phyloP scores from a whole-genome alignment of 345 rosid species.

The Corchorus capsularis region DNA sequence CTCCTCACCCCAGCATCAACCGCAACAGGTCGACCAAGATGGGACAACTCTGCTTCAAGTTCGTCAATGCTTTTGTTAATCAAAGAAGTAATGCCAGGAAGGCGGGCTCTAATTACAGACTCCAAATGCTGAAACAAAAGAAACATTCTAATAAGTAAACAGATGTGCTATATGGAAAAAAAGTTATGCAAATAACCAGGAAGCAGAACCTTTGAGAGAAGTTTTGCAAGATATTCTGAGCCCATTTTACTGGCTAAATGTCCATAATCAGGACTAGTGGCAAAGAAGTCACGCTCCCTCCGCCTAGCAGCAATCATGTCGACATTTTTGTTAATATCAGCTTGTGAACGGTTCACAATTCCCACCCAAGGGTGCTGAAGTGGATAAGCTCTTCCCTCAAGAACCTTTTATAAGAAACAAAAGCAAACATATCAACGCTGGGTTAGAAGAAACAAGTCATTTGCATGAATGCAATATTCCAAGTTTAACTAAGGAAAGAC shows the following conservation, averaged over 20 bases:
- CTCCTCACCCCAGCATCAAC: constrained; percentile 90
- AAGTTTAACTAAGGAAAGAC: neutral
- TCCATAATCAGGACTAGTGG: constrained; percentile 89
- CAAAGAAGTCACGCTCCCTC: constrained; percentile 87
- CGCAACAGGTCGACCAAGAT: constrained; percentile 83
- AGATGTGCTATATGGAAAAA: neutral
- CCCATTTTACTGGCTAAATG: constrained; percentile 95
- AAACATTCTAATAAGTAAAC: constrained; percentile 2
- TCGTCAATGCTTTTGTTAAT: constrained; percentile 91
- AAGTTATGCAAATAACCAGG: neutral
- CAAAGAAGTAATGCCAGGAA: constrained; percentile 81
- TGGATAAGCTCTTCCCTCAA: constrained; percentile 90
- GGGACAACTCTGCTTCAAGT: constrained; percentile 87
- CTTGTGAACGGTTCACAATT: constrained; percentile 96
- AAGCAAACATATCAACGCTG: constrained; percentile 4
- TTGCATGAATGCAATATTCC: neutral
- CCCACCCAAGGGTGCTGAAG: constrained; percentile 98
- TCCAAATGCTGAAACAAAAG: constrained; percentile 77
- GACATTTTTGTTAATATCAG: constrained; percentile 85
- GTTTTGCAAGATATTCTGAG: constrained; percentile 92
- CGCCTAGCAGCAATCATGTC: constrained; percentile 92
- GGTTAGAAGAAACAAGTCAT: neutral
- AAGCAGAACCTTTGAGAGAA: constrained; percentile 78
- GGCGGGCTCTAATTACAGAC: constrained; percentile 78
- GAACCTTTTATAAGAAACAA: constrained; percentile 51